Percentiles rank a stretch among this genome's conserved stretches.
phyloP scores from a whole-genome alignment of 2,329 filamentous ascomycete species.

The Cladophialophora chaetospira region DNA sequence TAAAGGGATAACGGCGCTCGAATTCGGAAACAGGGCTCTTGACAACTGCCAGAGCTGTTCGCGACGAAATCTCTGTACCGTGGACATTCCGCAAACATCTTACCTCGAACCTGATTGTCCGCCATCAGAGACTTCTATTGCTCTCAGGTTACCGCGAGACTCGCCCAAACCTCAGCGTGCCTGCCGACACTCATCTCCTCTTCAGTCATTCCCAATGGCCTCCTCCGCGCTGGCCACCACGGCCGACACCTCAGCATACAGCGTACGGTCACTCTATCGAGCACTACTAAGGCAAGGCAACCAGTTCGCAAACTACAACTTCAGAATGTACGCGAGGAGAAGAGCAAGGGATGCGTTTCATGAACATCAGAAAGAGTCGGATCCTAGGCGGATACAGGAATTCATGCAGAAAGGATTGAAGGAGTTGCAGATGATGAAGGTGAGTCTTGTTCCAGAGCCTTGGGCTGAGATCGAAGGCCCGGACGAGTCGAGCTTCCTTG shows the following conservation, averaged over 20 bases:
- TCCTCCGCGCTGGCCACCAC: constrained; percentile 42
- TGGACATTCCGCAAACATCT: no score
- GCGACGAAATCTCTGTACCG: no score
- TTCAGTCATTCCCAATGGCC: constrained; percentile 40
- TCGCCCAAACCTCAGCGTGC: neutral
- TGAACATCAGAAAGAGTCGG: constrained; percentile 72
- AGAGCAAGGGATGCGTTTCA: constrained; percentile 88
- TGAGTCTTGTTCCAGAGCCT: constrained; percentile 52
- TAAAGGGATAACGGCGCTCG: no score
- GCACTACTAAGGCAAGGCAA: constrained; percentile 82
- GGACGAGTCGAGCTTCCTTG: no score
- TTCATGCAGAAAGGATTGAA: constrained; percentile 84
- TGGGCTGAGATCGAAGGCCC: no score
- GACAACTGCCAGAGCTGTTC: no score
- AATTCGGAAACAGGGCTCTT: no score
- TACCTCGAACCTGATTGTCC: no score
- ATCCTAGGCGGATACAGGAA: constrained; percentile 78
- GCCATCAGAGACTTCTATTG: no score
- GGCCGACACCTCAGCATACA: constrained; percentile 46
- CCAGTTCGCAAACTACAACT: constrained; percentile 94
- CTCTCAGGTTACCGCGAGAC: neutral
- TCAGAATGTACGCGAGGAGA: constrained; percentile 92
- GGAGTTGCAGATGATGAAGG: constrained; percentile 89
- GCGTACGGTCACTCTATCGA: constrained; percentile 66
- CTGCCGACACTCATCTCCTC: neutral